These are phyloP conservation scores for Berberis vulgaris DNA, from an alignment of 164 flowering plant genomes.

Conservation along the genomic window DNA sequence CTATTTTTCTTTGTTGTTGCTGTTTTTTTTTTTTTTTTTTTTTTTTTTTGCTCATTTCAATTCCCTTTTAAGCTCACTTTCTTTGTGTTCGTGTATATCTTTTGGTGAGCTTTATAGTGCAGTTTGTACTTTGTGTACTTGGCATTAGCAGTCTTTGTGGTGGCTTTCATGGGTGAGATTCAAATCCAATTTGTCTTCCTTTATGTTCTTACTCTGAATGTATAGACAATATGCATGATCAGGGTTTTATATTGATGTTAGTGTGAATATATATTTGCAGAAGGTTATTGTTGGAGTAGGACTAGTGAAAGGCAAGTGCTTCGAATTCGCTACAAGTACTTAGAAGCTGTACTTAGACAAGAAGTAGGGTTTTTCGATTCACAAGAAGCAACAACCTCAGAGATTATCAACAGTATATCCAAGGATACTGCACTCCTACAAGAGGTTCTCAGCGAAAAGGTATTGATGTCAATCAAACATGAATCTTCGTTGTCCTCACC, in stretches of 20 bases:
- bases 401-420: constrained; percentile 68
- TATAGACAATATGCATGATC: background rate
- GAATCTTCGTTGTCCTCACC: background rate
- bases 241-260: constrained; percentile 5
- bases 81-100: background rate
- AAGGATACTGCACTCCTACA: constrained; percentile 76
- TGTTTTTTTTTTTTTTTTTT: background rate
- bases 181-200: background rate
- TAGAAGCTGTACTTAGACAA: constrained; percentile 79
- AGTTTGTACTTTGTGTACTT: constrained; percentile 73
- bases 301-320: constrained; percentile 79
- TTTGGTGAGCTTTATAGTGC: constrained; percentile 35
- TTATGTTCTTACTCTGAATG: background rate
- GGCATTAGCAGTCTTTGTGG: constrained; percentile 69
- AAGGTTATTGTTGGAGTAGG: constrained; percentile 91
- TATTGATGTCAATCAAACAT: constrained; percentile 9
- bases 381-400: constrained; percentile 83
- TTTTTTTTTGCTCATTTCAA: background rate
- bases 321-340: constrained; percentile 67
- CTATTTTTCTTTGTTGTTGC: background rate
- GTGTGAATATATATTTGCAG: constrained; percentile 29
- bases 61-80: background rate
- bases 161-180: constrained; percentile 80
- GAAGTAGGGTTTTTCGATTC: constrained; percentile 92
- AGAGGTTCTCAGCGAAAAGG: constrained; percentile 91